These are phyloP conservation scores for Elsinoe australis DNA, from an alignment of 2,329 filamentous ascomycete species.

Conservation along the genomic window DNA sequence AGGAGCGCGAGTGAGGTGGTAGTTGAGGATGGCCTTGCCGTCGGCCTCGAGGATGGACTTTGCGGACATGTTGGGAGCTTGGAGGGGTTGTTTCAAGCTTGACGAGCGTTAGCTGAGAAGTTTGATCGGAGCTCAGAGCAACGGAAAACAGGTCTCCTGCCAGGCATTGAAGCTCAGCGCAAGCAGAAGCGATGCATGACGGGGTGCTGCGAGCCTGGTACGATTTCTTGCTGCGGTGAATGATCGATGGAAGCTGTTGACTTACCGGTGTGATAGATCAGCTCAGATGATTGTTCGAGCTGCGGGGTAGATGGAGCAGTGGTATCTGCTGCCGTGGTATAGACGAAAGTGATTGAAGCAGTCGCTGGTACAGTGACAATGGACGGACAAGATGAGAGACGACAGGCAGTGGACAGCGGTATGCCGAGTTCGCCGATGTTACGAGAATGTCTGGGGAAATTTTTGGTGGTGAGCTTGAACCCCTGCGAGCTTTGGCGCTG, in stretches of 20 bases:
- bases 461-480: conserved; percentile 16
- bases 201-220: neutral
- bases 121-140: conserved; percentile 6
- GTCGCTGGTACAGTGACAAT: too few relatives aligned
- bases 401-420: conserved; percentile 12
- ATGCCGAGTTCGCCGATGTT: conserved; percentile 15
- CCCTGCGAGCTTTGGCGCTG: conserved; percentile 7
- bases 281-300: too few relatives aligned
- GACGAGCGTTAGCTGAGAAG: neutral
- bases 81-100: conserved; percentile 8
- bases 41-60: conserved; percentile 98
- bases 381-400: neutral
- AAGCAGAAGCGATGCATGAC: neutral
- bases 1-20: conserved; percentile 94
- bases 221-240: conserved; percentile 8
- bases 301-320: too few relatives aligned
- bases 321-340: neutral
- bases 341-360: too few relatives aligned
- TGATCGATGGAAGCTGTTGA: neutral
- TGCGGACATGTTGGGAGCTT: conserved; percentile 64
- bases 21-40: conserved; percentile 99
- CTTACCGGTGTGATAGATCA: neutral
- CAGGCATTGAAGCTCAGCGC: neutral
- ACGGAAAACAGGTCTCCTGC: conserved; percentile 13
- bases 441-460: conserved; percentile 13